Base-by-base conservation (phyloP, 192 early-diverging fungal species). In the Coemansia umbellata region DNA sequence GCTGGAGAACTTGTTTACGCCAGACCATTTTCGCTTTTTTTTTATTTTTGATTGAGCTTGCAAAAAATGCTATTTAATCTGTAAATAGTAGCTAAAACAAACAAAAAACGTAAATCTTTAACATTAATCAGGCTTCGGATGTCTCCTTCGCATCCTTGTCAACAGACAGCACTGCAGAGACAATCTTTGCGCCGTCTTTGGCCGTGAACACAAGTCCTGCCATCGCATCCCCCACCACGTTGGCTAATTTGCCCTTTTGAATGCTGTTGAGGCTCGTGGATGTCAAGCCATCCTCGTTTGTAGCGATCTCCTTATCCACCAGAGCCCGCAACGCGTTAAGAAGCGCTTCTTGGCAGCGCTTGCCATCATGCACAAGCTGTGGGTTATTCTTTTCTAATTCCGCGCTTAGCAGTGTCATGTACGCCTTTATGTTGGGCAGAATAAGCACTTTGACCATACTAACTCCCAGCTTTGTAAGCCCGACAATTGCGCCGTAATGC, bases 401-500 rank as follows among this genome's bases (percentile, higher is more conserved):
- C 2, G 62, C 59, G 44, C 68, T 66, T 22, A 80, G 57, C 50
- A 80, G 47, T 10, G 50, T 21, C 60, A 65, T 66, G 59, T 89
- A 92, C 13, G 84, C 71, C 66, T 86, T 85, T 31, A 89, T 70
- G 55, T 91, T 90, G 13, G 91, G 91, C 19, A 90, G 63, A 9
- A 93, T 55, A 22, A 98, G 67, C 0, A 86, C 74, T 32, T 78
- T 74, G 47, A 92, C 84, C 14, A 89, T 92, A 59, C 91, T 86
- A 22, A 74, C 66, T 0, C 95, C 93, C 30, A 97, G 79, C 17
- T 80, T 71, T 18, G 80, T 73, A 18, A 98, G 52, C 0, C 90
- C 94, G 9, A 84, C 64, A 17, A 98, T 85, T 0, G 92, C 90
- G 15, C 97, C 97, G 63, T 93, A 98, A 37, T 90, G 84, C 3